These are phyloP conservation scores for Aspergillus nomiae DNA, from an alignment of 2,329 filamentous ascomycete species.

Conservation along the genomic window DNA sequence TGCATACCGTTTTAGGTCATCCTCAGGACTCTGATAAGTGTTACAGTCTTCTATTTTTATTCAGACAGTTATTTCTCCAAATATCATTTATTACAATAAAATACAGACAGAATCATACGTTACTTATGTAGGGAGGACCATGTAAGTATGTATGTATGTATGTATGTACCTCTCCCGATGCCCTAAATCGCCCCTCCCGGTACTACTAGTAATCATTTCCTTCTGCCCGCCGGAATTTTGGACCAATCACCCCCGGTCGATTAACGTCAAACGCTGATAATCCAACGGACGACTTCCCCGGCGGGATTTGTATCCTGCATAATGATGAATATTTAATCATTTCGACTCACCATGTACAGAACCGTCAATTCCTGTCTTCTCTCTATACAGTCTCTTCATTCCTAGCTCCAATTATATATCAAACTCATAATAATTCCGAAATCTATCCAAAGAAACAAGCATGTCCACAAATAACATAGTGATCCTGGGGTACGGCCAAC, in stretches of 20 bases:
- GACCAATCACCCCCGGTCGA: not conserved
- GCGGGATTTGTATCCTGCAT: not conserved
- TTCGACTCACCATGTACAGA: not conserved
- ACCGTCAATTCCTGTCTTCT: not conserved
- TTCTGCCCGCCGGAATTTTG: not conserved
- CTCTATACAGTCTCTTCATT: not conserved
- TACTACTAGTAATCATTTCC: not conserved
- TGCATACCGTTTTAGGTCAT: too few relatives aligned
- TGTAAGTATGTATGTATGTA: not conserved
- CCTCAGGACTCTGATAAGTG: too few relatives aligned
- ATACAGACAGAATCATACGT: not conserved
- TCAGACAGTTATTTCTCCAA: too few relatives aligned
- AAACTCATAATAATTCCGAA: not conserved
- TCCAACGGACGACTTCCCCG: not conserved
- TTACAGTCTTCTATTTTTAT: too few relatives aligned
- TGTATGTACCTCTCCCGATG: not conserved
- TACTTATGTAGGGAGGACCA: too few relatives aligned
- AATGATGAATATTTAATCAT: not conserved
- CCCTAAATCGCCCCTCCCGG: not conserved
- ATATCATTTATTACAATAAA: not conserved
- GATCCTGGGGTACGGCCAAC: constrained; percentile 38
- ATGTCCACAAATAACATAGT: constrained; percentile 43
- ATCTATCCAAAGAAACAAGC: not conserved
- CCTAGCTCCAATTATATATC: not conserved
- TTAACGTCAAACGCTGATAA: not conserved